These are phyloP conservation scores for Hanseniaspora pseudoguilliermondii DNA, from an alignment of 805 yeast species.

Conservation along the genomic window DNA sequence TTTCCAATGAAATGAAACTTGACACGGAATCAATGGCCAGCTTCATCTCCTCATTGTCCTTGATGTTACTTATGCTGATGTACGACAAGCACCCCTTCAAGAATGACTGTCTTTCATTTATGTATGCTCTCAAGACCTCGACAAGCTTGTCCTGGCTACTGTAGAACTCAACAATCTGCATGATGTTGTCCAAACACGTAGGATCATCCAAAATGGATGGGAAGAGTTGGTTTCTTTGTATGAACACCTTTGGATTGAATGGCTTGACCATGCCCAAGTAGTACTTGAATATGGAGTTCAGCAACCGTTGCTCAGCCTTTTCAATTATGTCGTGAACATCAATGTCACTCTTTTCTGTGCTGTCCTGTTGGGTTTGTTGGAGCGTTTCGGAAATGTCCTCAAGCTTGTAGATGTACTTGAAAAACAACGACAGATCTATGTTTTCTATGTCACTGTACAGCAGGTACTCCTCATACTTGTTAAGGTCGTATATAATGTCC, in stretches of 20 bases:
- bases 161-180: constrained; percentile 7
- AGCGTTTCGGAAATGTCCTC: constrained; percentile 36
- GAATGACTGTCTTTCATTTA: constrained; percentile 6
- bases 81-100: constrained; percentile 5
- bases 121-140: neutral
- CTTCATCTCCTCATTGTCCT: neutral
- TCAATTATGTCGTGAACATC: constrained; percentile 10
- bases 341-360: constrained; percentile 11
- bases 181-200: neutral
- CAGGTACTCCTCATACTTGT: constrained; percentile 10
- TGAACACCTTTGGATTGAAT: constrained; percentile 6
- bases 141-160: constrained; percentile 7
- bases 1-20: constrained; percentile 8
- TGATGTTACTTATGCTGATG: constrained; percentile 6
- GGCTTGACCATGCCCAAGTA: constrained; percentile 3
- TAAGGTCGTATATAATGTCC: constrained; percentile 7
- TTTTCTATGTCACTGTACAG: constrained; percentile 1
- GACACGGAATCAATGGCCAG: constrained; percentile 5
- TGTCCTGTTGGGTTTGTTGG: constrained; percentile 19
- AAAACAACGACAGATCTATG: constrained; percentile 25
- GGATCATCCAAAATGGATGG: constrained; percentile 9
- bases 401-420: constrained; percentile 33
- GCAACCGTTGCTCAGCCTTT: neutral
- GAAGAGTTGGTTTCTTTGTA: neutral
- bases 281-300: constrained; percentile 2